Evolutionary conservation across 352 stramenopile species (phyloP).

Genomic region (Phytophthora sansomeana): DNA sequence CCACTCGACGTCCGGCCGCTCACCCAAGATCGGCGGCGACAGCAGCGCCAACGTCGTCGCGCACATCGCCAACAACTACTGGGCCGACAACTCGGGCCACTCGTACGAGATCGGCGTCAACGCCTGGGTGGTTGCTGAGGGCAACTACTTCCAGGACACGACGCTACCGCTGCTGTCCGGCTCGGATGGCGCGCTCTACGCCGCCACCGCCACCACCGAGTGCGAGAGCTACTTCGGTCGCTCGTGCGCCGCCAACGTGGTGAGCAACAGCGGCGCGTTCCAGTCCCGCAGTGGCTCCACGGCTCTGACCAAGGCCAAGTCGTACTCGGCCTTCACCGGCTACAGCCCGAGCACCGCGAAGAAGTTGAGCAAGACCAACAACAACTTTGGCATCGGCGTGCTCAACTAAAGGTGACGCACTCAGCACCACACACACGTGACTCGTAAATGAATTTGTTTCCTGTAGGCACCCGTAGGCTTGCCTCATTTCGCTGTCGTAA

Average conservation of each 20-base stretch:
- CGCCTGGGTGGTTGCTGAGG: constrained; percentile 44
- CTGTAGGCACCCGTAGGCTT: not conserved
- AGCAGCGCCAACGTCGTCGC: constrained; percentile 25
- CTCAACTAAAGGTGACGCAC: constrained; percentile 17
- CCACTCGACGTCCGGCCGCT: constrained; percentile 40
- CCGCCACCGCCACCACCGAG: constrained; percentile 12
- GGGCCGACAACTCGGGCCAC: constrained; percentile 46
- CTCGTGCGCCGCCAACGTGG: constrained; percentile 33
- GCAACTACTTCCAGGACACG: constrained; percentile 55
- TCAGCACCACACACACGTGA: not conserved
- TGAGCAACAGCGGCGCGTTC: constrained; percentile 33
- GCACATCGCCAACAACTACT: constrained; percentile 45
- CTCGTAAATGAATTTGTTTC: constrained; percentile 22
- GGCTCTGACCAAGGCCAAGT: constrained; percentile 23
- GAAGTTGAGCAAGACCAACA: constrained; percentile 25
- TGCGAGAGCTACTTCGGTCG: constrained; percentile 38
- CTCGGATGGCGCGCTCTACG: constrained; percentile 23
- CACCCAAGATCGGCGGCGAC: constrained; percentile 36
- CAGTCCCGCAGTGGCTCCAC: constrained; percentile 21
- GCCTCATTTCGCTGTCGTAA: not conserved
- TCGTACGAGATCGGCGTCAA: constrained; percentile 41
- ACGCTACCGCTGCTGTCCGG: constrained; percentile 19
- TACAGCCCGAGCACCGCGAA: constrained; percentile 21
- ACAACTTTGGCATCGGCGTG: constrained; percentile 35
- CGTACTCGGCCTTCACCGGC: constrained; percentile 15